Base-by-base conservation (phyloP, 805 yeast species). In the Deakozyma indianensis region DNA sequence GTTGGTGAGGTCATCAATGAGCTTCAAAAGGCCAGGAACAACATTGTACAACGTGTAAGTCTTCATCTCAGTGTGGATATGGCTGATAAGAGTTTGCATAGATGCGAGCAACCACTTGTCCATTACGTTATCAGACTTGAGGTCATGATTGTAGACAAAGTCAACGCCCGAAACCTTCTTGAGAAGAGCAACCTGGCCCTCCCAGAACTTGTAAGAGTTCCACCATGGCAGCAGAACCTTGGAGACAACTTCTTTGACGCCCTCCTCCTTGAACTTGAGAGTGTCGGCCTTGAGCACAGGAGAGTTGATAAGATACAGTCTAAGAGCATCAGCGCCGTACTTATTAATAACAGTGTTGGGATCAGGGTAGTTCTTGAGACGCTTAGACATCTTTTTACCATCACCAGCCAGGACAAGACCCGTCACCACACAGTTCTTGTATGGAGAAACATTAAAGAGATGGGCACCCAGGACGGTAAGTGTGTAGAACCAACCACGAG, bases 401-500 rank as follows among this genome's bases (percentile, higher is more conserved):
- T 92, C 99, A 41, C 92, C 80, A 41, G 99, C 99, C 55, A 92
- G 74, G 41, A 92, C 95, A 61, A 92, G 84, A 73, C 99, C 99
- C 40, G 87, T 73, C 44, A 92, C 98, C 63, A 92, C 85, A 52
- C 88, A 95, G 64, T 92, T 92, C 66, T 90, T 71, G 73, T 83
- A 92, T 43, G 99, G 97, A 51, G 94, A 94, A 48, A 80, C 75
- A 58, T 83, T 80, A 70, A 92, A 92, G 57, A 92, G 70, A 57
- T 90, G 96, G 47, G 95, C 85, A 64, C 97, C 98, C 58, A 92
- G 74, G 22, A 92, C 96, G 41, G 94, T 81, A 64, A 92, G 74
- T 45, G 98, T 92, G 67, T 92, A 92, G 70, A 92, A 92, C 99
- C 99, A 92, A 63, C 99, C 99, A 77, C 99, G 85, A 48, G 99